phyloP scores from a whole-genome alignment of 1,284 basidiomycete species.

The Phylloboletellus chloephorus region DNA sequence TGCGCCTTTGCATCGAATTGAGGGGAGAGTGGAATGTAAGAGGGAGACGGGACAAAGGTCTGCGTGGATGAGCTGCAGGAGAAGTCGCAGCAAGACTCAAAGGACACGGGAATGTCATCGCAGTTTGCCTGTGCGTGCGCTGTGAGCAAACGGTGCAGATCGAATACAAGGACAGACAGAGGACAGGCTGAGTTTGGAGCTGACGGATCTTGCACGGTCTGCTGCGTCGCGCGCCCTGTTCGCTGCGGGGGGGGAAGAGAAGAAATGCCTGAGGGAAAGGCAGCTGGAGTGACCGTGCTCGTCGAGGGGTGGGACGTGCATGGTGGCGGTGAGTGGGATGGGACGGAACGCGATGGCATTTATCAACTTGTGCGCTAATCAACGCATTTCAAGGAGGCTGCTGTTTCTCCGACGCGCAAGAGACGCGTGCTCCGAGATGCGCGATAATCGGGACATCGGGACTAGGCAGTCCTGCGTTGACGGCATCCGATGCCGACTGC shows the following conservation, averaged over 20 bases:
- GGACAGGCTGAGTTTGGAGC: slow-evolving; percentile 1
- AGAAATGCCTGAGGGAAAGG: slow-evolving; percentile 21
- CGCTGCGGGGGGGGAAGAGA: slow-evolving; percentile 6
- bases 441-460: slow-evolving; percentile 17
- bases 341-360: slow-evolving; percentile 19
- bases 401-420: slow-evolving; percentile 13
- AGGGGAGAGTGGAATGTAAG: slow-evolving; percentile 35
- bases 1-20: slow-evolving; percentile 18
- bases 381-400: slow-evolving; percentile 3
- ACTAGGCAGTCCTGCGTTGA: too few relatives aligned
- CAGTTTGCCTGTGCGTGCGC: slow-evolving; percentile 12
- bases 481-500: too few relatives aligned
- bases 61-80: slow-evolving; percentile 13
- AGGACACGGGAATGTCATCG: slow-evolving; percentile 24
- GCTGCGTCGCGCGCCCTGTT: neutral
- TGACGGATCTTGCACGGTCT: slow-evolving; percentile 5
- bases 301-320: slow-evolving; percentile 25
- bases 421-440: slow-evolving; percentile 29
- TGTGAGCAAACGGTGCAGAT: slow-evolving; percentile 4
- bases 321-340: slow-evolving; percentile 10
- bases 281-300: slow-evolving; percentile 21
- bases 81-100: slow-evolving; percentile 33
- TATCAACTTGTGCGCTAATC: slow-evolving; percentile 25
- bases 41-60: slow-evolving; percentile 34
- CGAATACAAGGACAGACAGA: slow-evolving; percentile 14